Conservation (phyloP, 140 eudicot species). For the Anethum foeniculum region DNA sequence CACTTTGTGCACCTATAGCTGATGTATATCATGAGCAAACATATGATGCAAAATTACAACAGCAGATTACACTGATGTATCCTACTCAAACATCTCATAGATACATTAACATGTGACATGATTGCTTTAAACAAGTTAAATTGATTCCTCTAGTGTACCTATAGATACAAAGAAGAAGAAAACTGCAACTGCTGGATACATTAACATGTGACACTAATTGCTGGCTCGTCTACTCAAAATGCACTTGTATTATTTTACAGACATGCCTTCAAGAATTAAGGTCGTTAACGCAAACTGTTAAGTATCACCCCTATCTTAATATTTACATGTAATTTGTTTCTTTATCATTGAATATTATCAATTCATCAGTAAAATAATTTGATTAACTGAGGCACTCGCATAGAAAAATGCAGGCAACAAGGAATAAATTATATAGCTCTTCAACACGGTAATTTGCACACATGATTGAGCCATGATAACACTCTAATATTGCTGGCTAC, state of each 20-base stretch:
- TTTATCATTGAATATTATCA: neutral
- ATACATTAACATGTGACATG: neutral
- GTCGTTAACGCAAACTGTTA: neutral
- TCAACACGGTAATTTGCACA: neutral
- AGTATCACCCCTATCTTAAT: neutral
- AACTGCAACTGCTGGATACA: too few species aligned
- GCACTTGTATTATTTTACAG: neutral
- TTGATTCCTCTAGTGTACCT: neutral
- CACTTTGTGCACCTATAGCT: neutral
- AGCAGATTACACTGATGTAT: neutral
- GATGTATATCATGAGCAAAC: neutral
- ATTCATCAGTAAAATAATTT: neutral
- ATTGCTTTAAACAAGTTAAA: neutral
- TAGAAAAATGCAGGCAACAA: neutral
- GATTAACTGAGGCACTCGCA: neutral
- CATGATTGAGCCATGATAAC: neutral
- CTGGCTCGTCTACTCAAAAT: neutral
- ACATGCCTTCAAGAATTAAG: neutral
- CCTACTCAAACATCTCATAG: neutral
- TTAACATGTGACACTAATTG: neutral
- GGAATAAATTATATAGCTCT: too few species aligned
- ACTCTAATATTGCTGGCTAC: neutral
- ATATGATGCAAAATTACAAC: neutral
- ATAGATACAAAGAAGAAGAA: neutral
- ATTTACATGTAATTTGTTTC: neutral